These are phyloP conservation scores for Colletotrichum orbiculare DNA, from an alignment of 2,329 filamentous ascomycete genomes.

Conservation along the genomic window DNA sequence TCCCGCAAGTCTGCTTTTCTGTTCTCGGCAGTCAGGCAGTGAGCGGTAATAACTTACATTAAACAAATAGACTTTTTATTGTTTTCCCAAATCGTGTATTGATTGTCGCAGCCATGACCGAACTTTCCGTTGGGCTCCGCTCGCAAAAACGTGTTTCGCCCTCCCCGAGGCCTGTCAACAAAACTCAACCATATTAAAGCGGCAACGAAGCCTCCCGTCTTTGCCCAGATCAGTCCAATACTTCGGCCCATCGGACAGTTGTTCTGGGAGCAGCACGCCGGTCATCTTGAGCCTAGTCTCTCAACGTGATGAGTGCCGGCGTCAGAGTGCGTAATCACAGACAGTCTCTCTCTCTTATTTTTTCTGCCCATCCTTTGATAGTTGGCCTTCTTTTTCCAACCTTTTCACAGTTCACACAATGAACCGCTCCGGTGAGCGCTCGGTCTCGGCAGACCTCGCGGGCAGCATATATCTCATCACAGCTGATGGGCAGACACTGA, in stretches of 20 bases:
- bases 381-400: not conserved
- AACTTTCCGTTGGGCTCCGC: conserved; percentile 4
- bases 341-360: not conserved
- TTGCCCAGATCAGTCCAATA: too few relatives aligned
- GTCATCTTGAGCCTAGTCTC: not conserved
- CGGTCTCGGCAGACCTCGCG: conserved; percentile 36
- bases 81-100: conserved; percentile 14
- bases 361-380: not conserved
- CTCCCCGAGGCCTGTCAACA: conserved; percentile 4
- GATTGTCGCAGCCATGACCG: conserved; percentile 27
- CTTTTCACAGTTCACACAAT: not conserved
- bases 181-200: conserved; percentile 15
- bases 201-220: not conserved
- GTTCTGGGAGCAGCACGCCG: conserved; percentile 27
- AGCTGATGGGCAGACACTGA: conserved; percentile 44
- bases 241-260: conserved; percentile 10
- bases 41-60: not conserved
- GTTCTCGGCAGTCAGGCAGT: not conserved
- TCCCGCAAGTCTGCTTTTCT: conserved; percentile 2
- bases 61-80: conserved; percentile 27
- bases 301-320: not conserved
- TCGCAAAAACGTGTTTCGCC: conserved; percentile 2
- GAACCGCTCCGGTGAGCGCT: conserved; percentile 16
- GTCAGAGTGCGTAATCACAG: not conserved
- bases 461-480: conserved; percentile 47